Evolutionary conservation across 192 early-diverging fungal genomes (phyloP).

Genomic region (Coemansia umbellata): DNA sequence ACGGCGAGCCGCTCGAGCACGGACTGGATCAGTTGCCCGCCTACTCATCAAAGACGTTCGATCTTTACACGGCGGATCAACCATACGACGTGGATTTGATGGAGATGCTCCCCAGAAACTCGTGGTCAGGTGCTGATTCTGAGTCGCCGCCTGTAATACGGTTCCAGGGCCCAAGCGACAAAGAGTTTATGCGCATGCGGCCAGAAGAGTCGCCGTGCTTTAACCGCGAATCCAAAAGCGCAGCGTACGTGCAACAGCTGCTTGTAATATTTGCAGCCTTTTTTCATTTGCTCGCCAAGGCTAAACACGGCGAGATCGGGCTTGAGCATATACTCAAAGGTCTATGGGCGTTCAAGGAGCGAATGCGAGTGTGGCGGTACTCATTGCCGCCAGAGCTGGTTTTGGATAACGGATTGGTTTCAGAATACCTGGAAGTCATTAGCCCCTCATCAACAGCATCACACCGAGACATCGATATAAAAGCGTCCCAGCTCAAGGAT

Average conservation of each 20-base stretch:
- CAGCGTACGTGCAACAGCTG: slow-evolving; percentile 34
- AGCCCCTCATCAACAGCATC: slow-evolving; percentile 20
- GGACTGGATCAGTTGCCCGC: slow-evolving; percentile 22
- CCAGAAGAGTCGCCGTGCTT: slow-evolving; percentile 43
- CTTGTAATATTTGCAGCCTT: slow-evolving; percentile 34
- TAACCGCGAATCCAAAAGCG: slow-evolving; percentile 11
- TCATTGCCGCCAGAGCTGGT: slow-evolving; percentile 26
- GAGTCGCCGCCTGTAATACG: slow-evolving; percentile 1
- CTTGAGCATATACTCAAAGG: slow-evolving; percentile 24
- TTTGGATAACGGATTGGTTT: slow-evolving; percentile 26
- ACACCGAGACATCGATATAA: slow-evolving; percentile 32
- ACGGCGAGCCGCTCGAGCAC: neutral
- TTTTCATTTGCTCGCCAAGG: slow-evolving; percentile 12
- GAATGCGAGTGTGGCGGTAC: slow-evolving; percentile 40
- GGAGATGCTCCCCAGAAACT: slow-evolving; percentile 31
- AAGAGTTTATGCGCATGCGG: slow-evolving; percentile 29
- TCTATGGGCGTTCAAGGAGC: slow-evolving; percentile 41
- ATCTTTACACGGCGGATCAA: slow-evolving; percentile 23
- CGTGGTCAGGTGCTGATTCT: slow-evolving; percentile 18
- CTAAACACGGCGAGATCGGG: slow-evolving; percentile 14
- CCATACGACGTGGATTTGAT: slow-evolving; percentile 38
- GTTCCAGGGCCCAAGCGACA: slow-evolving; percentile 39
- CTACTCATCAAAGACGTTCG: slow-evolving; percentile 48
- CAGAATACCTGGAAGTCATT: slow-evolving; percentile 25
- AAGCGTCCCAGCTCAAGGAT: slow-evolving; percentile 37